Evolutionary conservation across 2,329 filamentous ascomycete genomes (phyloP), one percentile per base, ranked within the genome.

Genomic region (Tolypocladium ophioglossoides): DNA sequence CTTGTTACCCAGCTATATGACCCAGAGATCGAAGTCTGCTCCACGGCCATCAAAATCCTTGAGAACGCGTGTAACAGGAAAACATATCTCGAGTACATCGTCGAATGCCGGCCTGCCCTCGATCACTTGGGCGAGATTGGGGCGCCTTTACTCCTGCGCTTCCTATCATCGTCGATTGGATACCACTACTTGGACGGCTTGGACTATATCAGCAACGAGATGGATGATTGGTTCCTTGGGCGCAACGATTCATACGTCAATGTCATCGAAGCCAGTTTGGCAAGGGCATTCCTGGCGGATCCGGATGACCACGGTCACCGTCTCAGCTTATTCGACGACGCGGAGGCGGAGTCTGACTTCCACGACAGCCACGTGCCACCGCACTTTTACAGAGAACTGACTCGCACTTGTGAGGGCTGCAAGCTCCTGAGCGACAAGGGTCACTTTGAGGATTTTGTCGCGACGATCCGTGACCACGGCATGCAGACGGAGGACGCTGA

Each of bases 161-260:
- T 99, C 70, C 71, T 99, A 53, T 96, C 91, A 0, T 97, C 92
- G 0, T 96, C 91, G 2, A 92, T 96, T 55, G 94, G 94, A 51
- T 99, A 99, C 66, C 91, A 97, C 69, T 99, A 99, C 69, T 78
- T 99, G 7, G 91, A 97, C 66, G 94, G 91, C 0, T 77, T 99
- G 46, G 95, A 99, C 72, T 99, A 99, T 67, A 99, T 99, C 69
- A 96, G 91, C 57, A 94, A 95, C 66, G 95, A 99, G 69, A 99
- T 99, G 94, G 94, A 99, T 62, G 95, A 99, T 71, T 99, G 94
- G 94, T 99, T 97, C 66, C 78, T 99, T 34, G 94, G 94, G 16
- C 85, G 94, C 47, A 99, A 99, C 66, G 92, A 99, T 68, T 86
- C 85, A n/a, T 99, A 99, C 61, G 94, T 99, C 51, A 82, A 84